phyloP scores from a whole-genome alignment of 495 filamentous ascomycete genomes.

The Talaromyces nanjingensis region DNA sequence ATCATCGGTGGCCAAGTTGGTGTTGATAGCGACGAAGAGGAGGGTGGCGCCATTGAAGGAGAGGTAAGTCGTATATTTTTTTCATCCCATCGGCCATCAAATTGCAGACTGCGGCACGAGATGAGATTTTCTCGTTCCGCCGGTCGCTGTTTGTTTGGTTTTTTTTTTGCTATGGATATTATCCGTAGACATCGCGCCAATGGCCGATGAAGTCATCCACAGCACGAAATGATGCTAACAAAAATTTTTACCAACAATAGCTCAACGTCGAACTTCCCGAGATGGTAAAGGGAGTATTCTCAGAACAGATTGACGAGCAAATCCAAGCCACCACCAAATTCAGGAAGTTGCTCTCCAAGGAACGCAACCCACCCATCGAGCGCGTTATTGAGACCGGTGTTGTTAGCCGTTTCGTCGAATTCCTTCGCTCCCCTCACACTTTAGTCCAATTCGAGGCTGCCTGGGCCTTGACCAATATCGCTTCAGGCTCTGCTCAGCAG shows the following conservation, averaged over 20 bases:
- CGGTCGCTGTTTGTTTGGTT: constrained; percentile 10
- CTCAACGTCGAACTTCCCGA: constrained; percentile 94
- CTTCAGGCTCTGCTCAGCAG: constrained; percentile 92
- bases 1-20: constrained; percentile 77
- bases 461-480: constrained; percentile 99
- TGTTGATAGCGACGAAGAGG: constrained; percentile 94
- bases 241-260: constrained; percentile 43
- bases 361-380: constrained; percentile 98
- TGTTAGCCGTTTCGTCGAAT: constrained; percentile 94
- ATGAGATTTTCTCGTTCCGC: background rate
- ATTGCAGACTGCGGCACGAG: background rate
- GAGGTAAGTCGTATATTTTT: constrained; percentile 63
- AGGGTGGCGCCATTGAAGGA: constrained; percentile 84
- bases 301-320: constrained; percentile 94
- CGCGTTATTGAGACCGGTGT: constrained; percentile 99
- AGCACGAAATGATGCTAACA: constrained; percentile 18
- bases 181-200: constrained; percentile 8
- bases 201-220: constrained; percentile 6
- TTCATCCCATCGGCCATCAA: background rate
- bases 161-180: constrained; percentile 23
- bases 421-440: constrained; percentile 96
- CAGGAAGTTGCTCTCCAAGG: constrained; percentile 93
- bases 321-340: constrained; percentile 99
- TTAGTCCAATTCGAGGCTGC: constrained; percentile 99
- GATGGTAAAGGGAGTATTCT: constrained; percentile 98